Evolutionary conservation across 2,329 filamentous ascomycete genomes (phyloP).

Genomic region (Clonostachys rhizophaga): DNA sequence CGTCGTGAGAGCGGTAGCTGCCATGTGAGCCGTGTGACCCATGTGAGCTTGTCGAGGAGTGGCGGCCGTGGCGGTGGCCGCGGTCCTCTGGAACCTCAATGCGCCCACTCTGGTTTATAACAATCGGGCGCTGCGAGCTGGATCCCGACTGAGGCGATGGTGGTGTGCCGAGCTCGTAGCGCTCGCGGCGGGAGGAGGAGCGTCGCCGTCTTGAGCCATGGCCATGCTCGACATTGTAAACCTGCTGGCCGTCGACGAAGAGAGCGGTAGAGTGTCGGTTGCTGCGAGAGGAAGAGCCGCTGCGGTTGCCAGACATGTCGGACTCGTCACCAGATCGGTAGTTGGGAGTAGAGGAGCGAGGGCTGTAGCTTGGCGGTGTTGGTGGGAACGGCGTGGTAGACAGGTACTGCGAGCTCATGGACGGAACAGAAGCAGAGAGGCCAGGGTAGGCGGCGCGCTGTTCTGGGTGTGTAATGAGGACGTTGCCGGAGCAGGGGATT

Average conservation of each 20-base stretch:
- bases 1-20: constrained; percentile 21
- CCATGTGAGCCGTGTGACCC: constrained; percentile 26
- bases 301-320: constrained; percentile 23
- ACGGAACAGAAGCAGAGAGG: constrained; percentile 16
- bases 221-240: constrained; percentile 21
- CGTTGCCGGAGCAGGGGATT: constrained; percentile 33
- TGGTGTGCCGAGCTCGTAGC: constrained; percentile 36
- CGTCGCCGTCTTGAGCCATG: neutral
- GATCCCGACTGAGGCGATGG: constrained; percentile 29
- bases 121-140: constrained; percentile 22
- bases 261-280: constrained; percentile 21
- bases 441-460: constrained; percentile 26
- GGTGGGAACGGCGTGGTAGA: constrained; percentile 30
- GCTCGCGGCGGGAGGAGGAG: constrained; percentile 26
- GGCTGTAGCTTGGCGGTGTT: constrained; percentile 26
- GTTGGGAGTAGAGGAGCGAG: constrained; percentile 17
- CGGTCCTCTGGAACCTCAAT: constrained; percentile 17
- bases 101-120: constrained; percentile 27
- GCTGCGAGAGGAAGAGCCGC: constrained; percentile 16
- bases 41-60: neutral
- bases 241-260: constrained; percentile 30
- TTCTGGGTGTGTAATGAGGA: constrained; percentile 32
- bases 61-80: constrained; percentile 15
- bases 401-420: constrained; percentile 12
- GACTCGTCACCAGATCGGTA: constrained; percentile 31